Evolutionary conservation across 1,284 basidiomycete species (phyloP), one percentile per base, ranked within the genome.

Genomic region (Ganoderma resinaceum): DNA sequence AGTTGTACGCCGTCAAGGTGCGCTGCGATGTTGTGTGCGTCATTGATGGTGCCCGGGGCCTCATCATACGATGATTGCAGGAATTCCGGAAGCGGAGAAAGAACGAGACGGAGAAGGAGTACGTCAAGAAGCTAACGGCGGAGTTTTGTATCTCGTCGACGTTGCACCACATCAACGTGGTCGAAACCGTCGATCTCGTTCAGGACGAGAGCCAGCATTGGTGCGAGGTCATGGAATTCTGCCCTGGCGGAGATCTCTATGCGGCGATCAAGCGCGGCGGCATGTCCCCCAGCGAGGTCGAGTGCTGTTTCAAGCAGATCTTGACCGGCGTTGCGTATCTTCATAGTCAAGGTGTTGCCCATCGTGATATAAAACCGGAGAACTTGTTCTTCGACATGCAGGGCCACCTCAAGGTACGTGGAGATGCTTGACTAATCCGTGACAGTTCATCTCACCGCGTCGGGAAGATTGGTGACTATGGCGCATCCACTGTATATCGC

Each of bases 181-280:
- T 99, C 77, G 97, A 99, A 85, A 99, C 97, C 2, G 98, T 99
- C 70, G 97, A 99, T 82, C 90, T 99, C 73, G 94, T 99, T 33
- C 97, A 99, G 78, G 97, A 99, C 81, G 97, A 99, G 82, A 91
- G 86, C 73, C 91, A 95, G 71, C 93, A 96, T 78, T 99, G 97
- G 97, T 99, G 97, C 79, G 97, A 99, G 81, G 97, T 99, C 70
- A 99, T 99, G 98, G 98, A 99, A 82, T 99, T 97, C 79, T 98
- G 97, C 80, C 95, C 95, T 1, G 97, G 97, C 63, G 97, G 97
- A 6, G 97, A 99, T 82, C 85, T 99, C 42, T 99, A 99, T 78
- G 96, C 96, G 31, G 96, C 96, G 43, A 99, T 99, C 85, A 98
- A 98, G 87, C 95, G 95, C 79, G 97, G 97, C 77, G 91, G 94